These are phyloP conservation scores for Lactuca saligna DNA, from an alignment of 129 eudicot species.

Conservation along the genomic window DNA sequence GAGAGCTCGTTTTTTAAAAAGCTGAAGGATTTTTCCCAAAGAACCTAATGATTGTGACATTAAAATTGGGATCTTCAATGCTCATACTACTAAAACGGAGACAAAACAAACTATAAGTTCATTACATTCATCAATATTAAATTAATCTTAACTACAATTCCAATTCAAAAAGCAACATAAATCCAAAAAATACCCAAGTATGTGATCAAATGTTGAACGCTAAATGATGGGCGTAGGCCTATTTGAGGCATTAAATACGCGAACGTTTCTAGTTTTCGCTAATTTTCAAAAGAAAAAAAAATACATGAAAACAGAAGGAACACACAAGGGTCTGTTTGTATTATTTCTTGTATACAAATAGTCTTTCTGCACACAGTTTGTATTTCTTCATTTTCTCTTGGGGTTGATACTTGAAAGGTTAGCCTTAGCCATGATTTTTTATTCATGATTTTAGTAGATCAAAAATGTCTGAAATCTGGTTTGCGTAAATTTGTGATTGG, in stretches of 20 bases:
- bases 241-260: slow-evolving; percentile 4
- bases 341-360: not conserved
- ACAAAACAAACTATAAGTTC: no score
- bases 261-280: slow-evolving; percentile 5
- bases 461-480: slow-evolving; percentile 58
- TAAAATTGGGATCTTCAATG: no score
- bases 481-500: slow-evolving; percentile 63
- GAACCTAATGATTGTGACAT: no score
- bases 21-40: no score
- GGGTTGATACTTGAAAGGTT: no score
- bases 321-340: not conserved
- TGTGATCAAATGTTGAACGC: not conserved
- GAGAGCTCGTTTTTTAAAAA: no score
- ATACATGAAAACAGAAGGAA: no score
- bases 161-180: not conserved
- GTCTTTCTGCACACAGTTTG: not conserved
- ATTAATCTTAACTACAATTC: not conserved
- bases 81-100: no score
- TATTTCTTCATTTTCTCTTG: slow-evolving; percentile 4
- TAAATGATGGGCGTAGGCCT: not conserved
- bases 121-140: no score
- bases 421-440: not conserved
- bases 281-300: slow-evolving; percentile 1
- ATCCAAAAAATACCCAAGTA: not conserved
- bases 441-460: slow-evolving; percentile 34